Conservation (phyloP, 495 filamentous ascomycete species). For the Polyplosphaeria fusca region DNA sequence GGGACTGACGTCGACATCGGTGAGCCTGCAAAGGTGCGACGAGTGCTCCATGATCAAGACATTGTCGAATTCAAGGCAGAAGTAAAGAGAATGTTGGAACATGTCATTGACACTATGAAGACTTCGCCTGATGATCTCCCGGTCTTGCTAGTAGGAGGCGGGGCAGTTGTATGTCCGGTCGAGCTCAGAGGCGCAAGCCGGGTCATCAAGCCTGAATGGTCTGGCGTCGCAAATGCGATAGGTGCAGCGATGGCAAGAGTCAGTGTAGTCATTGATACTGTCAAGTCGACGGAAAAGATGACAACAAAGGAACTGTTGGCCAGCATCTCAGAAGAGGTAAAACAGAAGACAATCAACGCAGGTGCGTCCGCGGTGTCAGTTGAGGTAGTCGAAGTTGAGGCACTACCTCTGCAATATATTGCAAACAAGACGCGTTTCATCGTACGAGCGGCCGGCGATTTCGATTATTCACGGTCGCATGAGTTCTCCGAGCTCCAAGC, state of each 20-base stretch:
- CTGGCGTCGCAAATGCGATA: conserved; percentile 54
- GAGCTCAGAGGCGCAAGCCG: conserved; percentile 31
- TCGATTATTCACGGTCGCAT: conserved; percentile 42
- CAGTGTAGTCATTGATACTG: conserved; percentile 48
- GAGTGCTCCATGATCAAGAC: conserved; percentile 30
- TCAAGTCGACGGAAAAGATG: conserved; percentile 44
- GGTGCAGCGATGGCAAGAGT: conserved; percentile 59
- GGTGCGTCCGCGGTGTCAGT: conserved; percentile 45
- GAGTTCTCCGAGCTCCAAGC: conserved; percentile 26
- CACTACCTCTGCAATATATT: conserved; percentile 47
- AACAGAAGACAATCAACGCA: conserved; percentile 44
- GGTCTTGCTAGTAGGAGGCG: conserved; percentile 48
- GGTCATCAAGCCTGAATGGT: conserved; percentile 34
- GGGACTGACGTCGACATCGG: conserved; percentile 44
- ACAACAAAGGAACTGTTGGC: conserved; percentile 38
- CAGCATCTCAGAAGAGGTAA: conserved; percentile 32
- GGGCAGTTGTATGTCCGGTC: conserved; percentile 34
- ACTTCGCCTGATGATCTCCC: conserved; percentile 47
- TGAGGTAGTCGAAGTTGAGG: conserved; percentile 47
- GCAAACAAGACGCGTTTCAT: conserved; percentile 52
- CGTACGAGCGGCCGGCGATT: conserved; percentile 51
- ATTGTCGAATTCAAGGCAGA: conserved; percentile 39
- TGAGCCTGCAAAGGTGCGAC: conserved; percentile 33
- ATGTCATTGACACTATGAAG: conserved; percentile 51
- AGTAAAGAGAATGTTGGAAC: conserved; percentile 44